Base-by-base conservation (phyloP, 1,139 yeast genomes). In the Yamadazyma triangularis region DNA sequence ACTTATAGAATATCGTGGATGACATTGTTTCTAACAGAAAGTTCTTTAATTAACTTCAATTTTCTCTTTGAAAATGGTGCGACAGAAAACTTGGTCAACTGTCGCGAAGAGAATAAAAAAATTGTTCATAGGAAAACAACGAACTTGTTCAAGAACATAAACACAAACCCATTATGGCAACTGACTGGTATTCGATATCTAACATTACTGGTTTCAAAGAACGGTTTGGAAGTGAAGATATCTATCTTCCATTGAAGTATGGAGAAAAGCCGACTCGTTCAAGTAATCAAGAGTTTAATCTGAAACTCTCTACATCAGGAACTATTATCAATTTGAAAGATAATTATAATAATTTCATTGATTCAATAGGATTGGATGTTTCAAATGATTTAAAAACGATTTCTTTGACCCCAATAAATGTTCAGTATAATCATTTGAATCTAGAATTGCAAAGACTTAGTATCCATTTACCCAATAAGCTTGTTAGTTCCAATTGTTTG, bases 1-100 rank as follows among this genome's bases (percentile, higher is more conserved):
- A 91, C 54, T 79, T 74, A 55, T 91, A 91, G 54, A 87, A 91
- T 16, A 91, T 84, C 8, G 89, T 86, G 14, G 95, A 86, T 12
- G 95, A 82, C 97, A 91, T 91, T 31, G 12, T 20, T 26, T 5
- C 13, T 10, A 20, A 13, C 22, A 23, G n/a, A 21, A 8, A 7
- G 25, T 8, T 10, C 9, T 24, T 13, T 13, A 19, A 4, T 15
- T 12, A 26, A 20, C 29, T 23, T 24, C 15, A 26, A 15, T 10
- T 18, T 20, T 24, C 20, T 16, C 24, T n/a, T n/a, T n/a, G n/a
- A 16, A 20, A 26, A 10, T 26, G n/a, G 11, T 15, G 12, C 24
- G 13, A 26, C 15, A 12, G 15, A 21, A 6, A 28, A n/a, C n/a
- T 8, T 8, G 5, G n/a, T 9, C 12, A 22, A 22, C 21, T 18